These are phyloP conservation scores for Alternaria sp. DNA, from an alignment of 2,329 filamentous ascomycete genomes.

Conservation along the genomic window DNA sequence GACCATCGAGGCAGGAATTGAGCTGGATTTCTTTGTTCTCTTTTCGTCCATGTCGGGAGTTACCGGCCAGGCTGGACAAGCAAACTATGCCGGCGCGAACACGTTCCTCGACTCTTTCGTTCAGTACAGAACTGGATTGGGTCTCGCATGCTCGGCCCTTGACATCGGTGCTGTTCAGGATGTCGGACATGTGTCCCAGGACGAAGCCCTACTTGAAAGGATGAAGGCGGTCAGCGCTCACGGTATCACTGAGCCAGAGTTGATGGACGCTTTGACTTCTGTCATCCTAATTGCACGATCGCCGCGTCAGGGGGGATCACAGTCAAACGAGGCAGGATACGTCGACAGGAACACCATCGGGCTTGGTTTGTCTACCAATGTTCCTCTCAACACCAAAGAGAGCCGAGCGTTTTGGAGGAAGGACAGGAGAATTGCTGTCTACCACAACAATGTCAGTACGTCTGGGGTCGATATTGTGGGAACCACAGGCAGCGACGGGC, in stretches of 20 bases:
- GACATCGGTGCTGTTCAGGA: conserved; percentile 62
- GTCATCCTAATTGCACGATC: too few species aligned
- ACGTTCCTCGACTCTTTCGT: conserved; percentile 39
- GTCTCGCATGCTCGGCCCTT: conserved; percentile 53
- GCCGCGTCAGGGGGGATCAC: too few species aligned
- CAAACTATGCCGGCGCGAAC: conserved; percentile 59
- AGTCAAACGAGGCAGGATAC: too few species aligned
- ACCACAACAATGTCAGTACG: conserved; percentile 25
- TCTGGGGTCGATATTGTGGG: not conserved
- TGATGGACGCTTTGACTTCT: not conserved
- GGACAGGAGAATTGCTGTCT: conserved; percentile 37
- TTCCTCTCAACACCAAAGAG: conserved; percentile 27
- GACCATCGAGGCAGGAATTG: not conserved
- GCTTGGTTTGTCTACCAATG: conserved; percentile 29
- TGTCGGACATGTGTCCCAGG: conserved; percentile 46
- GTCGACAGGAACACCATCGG: conserved; percentile 8
- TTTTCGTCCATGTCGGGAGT: conserved; percentile 36
- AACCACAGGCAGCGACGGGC: conserved; percentile 4
- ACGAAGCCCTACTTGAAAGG: not conserved
- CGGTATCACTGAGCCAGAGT: not conserved
- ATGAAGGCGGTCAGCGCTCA: not conserved
- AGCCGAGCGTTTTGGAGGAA: conserved; percentile 30
- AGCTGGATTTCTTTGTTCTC: conserved; percentile 43
- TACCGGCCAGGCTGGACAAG: conserved; percentile 50
- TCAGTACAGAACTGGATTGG: conserved; percentile 22